Conservation (phyloP, 2,329 filamentous ascomycete species). For the Diaporthe sp. region DNA sequence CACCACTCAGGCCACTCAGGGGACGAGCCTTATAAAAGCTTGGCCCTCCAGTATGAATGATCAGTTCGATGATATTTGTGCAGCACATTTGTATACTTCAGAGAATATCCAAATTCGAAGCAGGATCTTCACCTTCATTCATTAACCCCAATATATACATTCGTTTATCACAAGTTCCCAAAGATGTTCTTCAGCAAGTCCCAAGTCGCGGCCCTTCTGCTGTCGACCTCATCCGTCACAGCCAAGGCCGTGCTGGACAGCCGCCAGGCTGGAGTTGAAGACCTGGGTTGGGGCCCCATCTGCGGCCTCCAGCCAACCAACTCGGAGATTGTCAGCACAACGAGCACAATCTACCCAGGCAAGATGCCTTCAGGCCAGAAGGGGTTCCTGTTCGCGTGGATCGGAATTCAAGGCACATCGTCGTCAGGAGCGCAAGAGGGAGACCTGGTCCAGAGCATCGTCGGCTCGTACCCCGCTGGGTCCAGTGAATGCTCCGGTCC, state of each 20-base stretch:
- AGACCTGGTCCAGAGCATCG: conserved; percentile 42
- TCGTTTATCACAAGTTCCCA: not conserved
- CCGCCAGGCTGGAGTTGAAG: conserved; percentile 36
- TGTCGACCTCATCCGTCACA: conserved; percentile 33
- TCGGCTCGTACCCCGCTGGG: conserved; percentile 43
- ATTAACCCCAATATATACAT: conserved; percentile 13
- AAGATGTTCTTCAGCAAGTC: conserved; percentile 27
- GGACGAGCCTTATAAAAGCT: not conserved
- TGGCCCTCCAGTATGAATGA: not conserved
- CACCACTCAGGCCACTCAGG: conserved; percentile 10
- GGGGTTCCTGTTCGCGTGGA: conserved; percentile 45
- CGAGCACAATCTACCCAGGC: conserved; percentile 45
- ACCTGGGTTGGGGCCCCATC: conserved; percentile 42
- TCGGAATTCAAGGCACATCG: conserved; percentile 43
- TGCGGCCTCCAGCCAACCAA: conserved; percentile 43
- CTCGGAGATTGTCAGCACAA: conserved; percentile 41
- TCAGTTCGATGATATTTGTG: not conserved
- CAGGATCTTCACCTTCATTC: conserved; percentile 17
- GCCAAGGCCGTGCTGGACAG: conserved; percentile 33
- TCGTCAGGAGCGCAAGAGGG: conserved; percentile 30
- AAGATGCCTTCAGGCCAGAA: conserved; percentile 43
- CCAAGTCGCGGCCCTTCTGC: conserved; percentile 18
- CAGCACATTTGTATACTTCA: conserved; percentile 8
- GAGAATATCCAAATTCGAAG: not conserved
- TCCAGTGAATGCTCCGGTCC: conserved; percentile 43